Conservation (phyloP, 768 basidiomycete genomes). For the Trametes elegans region DNA sequence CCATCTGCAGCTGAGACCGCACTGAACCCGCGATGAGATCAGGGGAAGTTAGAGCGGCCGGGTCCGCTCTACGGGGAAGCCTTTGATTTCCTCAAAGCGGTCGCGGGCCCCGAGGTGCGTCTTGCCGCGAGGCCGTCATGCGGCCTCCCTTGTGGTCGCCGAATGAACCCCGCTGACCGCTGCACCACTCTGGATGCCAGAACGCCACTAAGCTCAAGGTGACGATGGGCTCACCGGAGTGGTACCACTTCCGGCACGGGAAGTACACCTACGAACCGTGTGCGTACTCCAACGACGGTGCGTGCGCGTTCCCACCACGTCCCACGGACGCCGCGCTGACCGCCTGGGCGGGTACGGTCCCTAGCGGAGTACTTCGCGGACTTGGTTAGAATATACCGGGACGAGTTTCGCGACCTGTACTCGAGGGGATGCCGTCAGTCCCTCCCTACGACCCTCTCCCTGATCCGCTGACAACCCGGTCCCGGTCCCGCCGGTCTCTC, state of each 20-base stretch:
- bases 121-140: not conserved
- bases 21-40: not conserved
- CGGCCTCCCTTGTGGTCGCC: not conserved
- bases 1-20: not conserved
- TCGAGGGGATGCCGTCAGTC: slow-evolving; percentile 36
- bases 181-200: not conserved
- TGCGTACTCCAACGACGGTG: slow-evolving; percentile 59
- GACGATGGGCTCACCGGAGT: slow-evolving; percentile 66
- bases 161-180: not conserved
- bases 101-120: slow-evolving; percentile 53
- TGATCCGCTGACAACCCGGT: not conserved
- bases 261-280: slow-evolving; percentile 54
- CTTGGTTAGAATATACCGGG: slow-evolving; percentile 41
- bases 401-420: slow-evolving; percentile 44
- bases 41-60: slow-evolving; percentile 60
- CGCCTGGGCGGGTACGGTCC: not conserved
- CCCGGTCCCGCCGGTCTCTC: not conserved
- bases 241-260: slow-evolving; percentile 69
- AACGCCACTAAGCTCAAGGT: slow-evolving; percentile 65
- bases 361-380: slow-evolving; percentile 45
- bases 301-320: slow-evolving; percentile 11
- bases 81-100: slow-evolving; percentile 55
- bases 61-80: slow-evolving; percentile 59
- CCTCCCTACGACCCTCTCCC: not conserved
- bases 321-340: slow-evolving; percentile 8